phyloP scores from a whole-genome alignment of 2,329 filamentous ascomycete genomes.

The Tolypocladium capitatum region DNA sequence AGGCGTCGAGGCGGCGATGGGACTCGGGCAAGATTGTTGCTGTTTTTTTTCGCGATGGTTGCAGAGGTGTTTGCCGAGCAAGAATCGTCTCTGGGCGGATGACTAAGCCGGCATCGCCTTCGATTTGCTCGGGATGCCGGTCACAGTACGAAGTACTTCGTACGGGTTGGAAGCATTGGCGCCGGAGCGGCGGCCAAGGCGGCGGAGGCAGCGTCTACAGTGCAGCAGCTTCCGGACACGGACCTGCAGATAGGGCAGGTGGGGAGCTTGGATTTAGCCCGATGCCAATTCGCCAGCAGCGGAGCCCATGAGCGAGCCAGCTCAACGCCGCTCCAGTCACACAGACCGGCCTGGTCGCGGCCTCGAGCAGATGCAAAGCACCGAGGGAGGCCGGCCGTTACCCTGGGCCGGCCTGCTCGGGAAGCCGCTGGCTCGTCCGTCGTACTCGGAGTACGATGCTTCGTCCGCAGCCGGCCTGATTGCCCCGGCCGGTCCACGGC shows the following conservation, averaged over 20 bases:
- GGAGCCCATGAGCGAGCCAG: too few relatives aligned
- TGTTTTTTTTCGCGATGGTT: slow-evolving; percentile 11
- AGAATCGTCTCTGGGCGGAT: slow-evolving; percentile 17
- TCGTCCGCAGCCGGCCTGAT: too few relatives aligned
- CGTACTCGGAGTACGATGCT: too few relatives aligned
- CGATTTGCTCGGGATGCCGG: slow-evolving; percentile 9
- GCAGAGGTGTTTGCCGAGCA: slow-evolving; percentile 15
- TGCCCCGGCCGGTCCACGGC: too few relatives aligned
- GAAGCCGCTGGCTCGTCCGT: background rate
- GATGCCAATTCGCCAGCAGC: slow-evolving; percentile 13
- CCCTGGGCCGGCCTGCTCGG: too few relatives aligned
- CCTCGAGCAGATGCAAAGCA: background rate
- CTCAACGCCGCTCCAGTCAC: too few relatives aligned
- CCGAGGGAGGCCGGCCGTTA: background rate
- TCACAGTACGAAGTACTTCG: slow-evolving; percentile 17
- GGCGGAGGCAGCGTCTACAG: background rate
- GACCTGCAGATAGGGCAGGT: slow-evolving; percentile 6
- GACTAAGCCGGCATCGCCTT: slow-evolving; percentile 20
- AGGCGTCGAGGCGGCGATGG: slow-evolving; percentile 8
- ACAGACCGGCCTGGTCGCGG: too few relatives aligned
- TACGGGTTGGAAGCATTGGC: background rate
- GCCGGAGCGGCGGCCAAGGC: background rate
- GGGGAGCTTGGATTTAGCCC: slow-evolving; percentile 10
- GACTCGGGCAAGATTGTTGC: slow-evolving; percentile 9
- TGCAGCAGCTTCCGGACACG: background rate